Base-by-base conservation (phyloP, 805 yeast genomes). In the Saccharomycopsis capsularis region DNA sequence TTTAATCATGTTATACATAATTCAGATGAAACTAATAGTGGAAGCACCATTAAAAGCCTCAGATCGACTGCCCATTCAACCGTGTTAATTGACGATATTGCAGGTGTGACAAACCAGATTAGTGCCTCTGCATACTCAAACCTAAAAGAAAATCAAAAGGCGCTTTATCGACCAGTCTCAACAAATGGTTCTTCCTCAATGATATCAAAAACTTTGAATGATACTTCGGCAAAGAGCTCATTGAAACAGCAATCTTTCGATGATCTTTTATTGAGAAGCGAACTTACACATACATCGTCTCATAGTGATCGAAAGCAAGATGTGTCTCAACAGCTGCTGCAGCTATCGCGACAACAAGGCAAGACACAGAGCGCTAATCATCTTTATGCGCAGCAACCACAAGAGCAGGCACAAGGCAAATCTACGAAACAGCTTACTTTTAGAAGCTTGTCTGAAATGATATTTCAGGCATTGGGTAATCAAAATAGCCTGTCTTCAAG, bases 111-210 rank as follows among this genome's bases (percentile, higher is more conserved):
- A n/a, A 42, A 42, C 9, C 29, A 47, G 21, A 40, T 24, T 15
- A 27, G 24, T 30, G 40, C 45, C 13, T 47, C 50, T 35, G 45
- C 50, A 16, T 47, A 47, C 29, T 47, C 50, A 9, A 29, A 45
- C 2, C 29, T 47, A 23, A 47, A 35, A 22, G 41, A 38, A 27
- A 47, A 35, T 3, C 50, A 47, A n/a, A 34, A 34, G 18, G 38
- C 38, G 13, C n/a, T 34, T 16, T 6, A 34, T 9, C n/a, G n/a
- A n/a, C 38, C 15, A 6, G 19, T 6, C 19, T 7, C 27, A 16
- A 38, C 11, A 9, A 36, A 41, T n/a, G 44, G 29, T 29, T 4
- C 36, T 6, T 41, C 18, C 9, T 29, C 44, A 4, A 24, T 41
- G 9, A 9, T 15, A 3, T 41, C 44, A 29, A 13, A 7, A 13